A percentile compares a stretch with the other conserved stretches of the same genome.
Conservation (phyloP, 2,329 filamentous ascomycete species). For the Talaromyces sp. region DNA sequence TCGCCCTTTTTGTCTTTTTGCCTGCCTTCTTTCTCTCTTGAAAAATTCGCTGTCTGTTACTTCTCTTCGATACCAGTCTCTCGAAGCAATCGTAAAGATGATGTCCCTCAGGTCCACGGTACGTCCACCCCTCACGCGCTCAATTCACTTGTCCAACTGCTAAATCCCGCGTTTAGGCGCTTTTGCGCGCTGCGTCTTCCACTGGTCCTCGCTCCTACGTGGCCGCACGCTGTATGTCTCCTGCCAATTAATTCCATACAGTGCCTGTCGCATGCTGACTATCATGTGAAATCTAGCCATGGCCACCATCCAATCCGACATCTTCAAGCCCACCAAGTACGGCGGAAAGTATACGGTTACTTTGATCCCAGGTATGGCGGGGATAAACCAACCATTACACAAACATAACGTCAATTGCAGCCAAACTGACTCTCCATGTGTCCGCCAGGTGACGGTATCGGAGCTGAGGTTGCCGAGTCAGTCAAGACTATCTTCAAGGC, state of each 20-base stretch:
- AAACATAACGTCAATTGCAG: not conserved
- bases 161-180: constrained; percentile 45
- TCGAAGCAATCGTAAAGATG: constrained; percentile 25
- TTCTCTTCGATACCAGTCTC: constrained; percentile 14
- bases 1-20: constrained; percentile 6
- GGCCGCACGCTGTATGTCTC: constrained; percentile 51
- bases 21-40: constrained; percentile 10
- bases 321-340: constrained; percentile 99
- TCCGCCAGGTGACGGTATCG: constrained; percentile 76
- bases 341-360: constrained; percentile 99
- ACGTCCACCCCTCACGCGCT: constrained; percentile 29
- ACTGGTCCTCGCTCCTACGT: constrained; percentile 45
- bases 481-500: constrained; percentile 99
- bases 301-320: constrained; percentile 84
- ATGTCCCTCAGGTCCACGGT: constrained; percentile 38
- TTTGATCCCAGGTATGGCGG: constrained; percentile 74
- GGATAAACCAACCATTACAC: not conserved
- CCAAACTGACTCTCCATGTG: not conserved
- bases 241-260: not conserved
- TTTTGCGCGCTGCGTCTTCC: constrained; percentile 50
- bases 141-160: constrained; percentile 36
- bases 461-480: constrained; percentile 93
- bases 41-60: constrained; percentile 12
- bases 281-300: constrained; percentile 44
- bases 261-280: not conserved